phyloP scores from a whole-genome alignment of 768 basidiomycete species.

The Obba rivulosa region DNA sequence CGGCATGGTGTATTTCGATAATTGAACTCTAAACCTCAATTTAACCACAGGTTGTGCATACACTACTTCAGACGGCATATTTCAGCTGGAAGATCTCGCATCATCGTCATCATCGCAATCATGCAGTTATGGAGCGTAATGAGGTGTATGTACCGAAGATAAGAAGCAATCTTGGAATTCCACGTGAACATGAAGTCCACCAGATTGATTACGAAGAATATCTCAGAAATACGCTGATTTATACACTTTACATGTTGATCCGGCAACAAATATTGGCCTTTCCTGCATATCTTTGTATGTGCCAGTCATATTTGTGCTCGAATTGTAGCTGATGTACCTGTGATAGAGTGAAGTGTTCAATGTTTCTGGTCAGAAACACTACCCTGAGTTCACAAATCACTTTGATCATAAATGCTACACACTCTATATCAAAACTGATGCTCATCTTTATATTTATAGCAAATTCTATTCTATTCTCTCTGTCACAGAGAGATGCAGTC shows the following conservation, averaged over 20 bases:
- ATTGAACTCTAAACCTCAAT: constrained; percentile 8
- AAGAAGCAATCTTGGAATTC: constrained; percentile 46
- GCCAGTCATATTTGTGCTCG: constrained; percentile 3
- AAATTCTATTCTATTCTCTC: constrained; percentile 50
- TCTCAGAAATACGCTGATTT: constrained; percentile 55
- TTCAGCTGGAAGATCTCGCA: constrained; percentile 65
- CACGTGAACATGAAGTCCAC: constrained; percentile 27
- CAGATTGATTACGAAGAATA: constrained; percentile 48
- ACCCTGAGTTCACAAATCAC: constrained; percentile 59
- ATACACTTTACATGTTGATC: constrained; percentile 48
- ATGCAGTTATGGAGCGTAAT: constrained; percentile 69
- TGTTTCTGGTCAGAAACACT: constrained; percentile 53
- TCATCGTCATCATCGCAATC: constrained; percentile 66
- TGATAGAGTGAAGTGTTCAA: constrained; percentile 42
- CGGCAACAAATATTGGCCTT: constrained; percentile 55
- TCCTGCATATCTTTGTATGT: constrained; percentile 54
- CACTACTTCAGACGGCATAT: constrained; percentile 52
- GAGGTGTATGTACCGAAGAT: constrained; percentile 69
- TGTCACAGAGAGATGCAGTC: constrained; percentile 43
- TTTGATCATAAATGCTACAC: constrained; percentile 44
- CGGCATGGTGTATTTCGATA: background rate
- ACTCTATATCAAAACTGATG: background rate
- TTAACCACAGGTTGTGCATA: constrained; percentile 12
- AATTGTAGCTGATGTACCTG: constrained; percentile 16
- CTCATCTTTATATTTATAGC: constrained; percentile 29